Percentiles rank a stretch among this genome's conserved stretches.
Conservation (phyloP, 306 rosid genomes). For the Malus orientalis region DNA sequence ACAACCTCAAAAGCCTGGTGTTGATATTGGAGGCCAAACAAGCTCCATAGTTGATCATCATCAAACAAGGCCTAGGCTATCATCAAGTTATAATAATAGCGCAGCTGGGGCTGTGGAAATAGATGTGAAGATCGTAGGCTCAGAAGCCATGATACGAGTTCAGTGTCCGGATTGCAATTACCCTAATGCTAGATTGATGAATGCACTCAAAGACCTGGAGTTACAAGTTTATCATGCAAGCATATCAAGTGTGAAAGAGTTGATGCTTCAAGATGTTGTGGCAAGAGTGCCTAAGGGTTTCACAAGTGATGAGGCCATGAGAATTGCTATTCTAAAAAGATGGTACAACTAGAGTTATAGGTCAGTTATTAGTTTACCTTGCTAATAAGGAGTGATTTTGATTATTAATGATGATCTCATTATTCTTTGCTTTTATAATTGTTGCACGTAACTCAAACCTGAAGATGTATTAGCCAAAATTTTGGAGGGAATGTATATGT, state of each 20-base stretch:
- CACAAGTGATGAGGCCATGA: constrained; percentile 25
- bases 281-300: constrained; percentile 30
- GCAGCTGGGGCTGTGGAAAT: constrained; percentile 4
- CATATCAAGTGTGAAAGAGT: constrained; percentile 36
- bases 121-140: constrained; percentile 36
- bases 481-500: background rate
- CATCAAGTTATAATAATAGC: background rate
- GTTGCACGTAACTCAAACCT: background rate
- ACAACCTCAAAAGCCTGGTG: background rate
- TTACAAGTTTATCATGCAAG: constrained; percentile 37
- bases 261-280: constrained; percentile 47
- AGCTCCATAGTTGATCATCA: background rate
- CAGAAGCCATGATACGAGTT: constrained; percentile 44
- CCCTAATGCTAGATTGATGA: constrained; percentile 41
- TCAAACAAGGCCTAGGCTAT: background rate
- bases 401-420: background rate
- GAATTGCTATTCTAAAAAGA: constrained; percentile 23
- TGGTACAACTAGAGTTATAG: background rate
- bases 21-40: background rate
- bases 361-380: background rate
- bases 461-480: background rate
- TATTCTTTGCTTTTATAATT: background rate
- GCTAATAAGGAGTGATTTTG: background rate
- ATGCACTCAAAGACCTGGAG: constrained; percentile 26
- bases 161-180: constrained; percentile 28